phyloP scores from a whole-genome alignment of 2,329 filamentous ascomycete species.

The Alternaria ventricosa region DNA sequence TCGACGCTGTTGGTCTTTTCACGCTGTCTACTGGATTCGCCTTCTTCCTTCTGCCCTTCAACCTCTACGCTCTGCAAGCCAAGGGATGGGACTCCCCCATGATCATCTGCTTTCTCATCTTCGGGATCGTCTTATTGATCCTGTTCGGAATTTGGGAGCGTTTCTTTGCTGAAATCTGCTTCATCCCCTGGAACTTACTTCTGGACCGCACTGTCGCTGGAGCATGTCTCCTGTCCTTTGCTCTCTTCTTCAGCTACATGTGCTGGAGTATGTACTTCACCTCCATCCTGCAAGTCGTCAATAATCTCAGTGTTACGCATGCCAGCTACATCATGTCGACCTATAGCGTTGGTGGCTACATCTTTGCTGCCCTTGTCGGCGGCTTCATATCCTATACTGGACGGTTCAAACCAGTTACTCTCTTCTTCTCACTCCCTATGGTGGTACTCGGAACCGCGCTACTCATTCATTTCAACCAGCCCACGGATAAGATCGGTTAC shows the following conservation, averaged over 20 bases:
- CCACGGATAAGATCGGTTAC: slow-evolving; percentile 39
- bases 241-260: slow-evolving; percentile 33
- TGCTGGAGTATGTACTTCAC: slow-evolving; percentile 51
- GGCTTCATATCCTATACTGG: slow-evolving; percentile 30
- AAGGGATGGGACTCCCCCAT: slow-evolving; percentile 41
- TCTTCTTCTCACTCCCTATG: slow-evolving; percentile 35
- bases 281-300: slow-evolving; percentile 50
- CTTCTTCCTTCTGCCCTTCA: slow-evolving; percentile 74
- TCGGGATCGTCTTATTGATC: slow-evolving; percentile 44
- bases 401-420: slow-evolving; percentile 28
- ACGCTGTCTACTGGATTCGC: slow-evolving; percentile 66
- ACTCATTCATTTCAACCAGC: slow-evolving; percentile 43
- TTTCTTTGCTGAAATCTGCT: slow-evolving; percentile 47
- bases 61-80: slow-evolving; percentile 51
- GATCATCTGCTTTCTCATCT: slow-evolving; percentile 49
- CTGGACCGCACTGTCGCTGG: slow-evolving; percentile 59
- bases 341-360: slow-evolving; percentile 38
- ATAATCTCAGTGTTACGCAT: slow-evolving; percentile 33
- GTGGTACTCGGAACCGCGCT: slow-evolving; percentile 38
- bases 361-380: slow-evolving; percentile 24
- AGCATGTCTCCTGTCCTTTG: slow-evolving; percentile 58
- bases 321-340: slow-evolving; percentile 45
- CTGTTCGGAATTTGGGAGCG: slow-evolving; percentile 50
- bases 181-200: slow-evolving; percentile 56
- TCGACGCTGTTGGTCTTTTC: slow-evolving; percentile 68